These are phyloP conservation scores for Fomitopsis pinicola DNA, from an alignment of 1,284 basidiomycete genomes.

Conservation along the genomic window DNA sequence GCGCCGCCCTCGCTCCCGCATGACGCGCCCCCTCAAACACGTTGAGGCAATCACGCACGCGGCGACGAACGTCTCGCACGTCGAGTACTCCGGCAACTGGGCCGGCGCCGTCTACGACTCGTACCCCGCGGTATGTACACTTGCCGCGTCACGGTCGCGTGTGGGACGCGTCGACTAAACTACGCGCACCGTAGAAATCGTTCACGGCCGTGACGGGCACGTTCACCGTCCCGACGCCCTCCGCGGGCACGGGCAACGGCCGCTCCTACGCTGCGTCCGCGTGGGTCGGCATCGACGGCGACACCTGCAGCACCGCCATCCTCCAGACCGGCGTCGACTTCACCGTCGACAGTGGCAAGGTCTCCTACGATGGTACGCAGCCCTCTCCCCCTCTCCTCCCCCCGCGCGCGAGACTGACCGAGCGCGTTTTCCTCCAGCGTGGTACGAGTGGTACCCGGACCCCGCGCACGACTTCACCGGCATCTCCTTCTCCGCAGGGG, in stretches of 20 bases:
- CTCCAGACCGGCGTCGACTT: constrained; percentile 24
- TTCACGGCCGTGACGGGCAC: constrained; percentile 28
- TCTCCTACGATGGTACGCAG: constrained; percentile 22
- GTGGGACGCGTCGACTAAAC: not conserved
- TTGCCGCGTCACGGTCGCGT: not conserved
- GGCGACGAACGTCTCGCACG: not conserved
- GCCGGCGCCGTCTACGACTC: constrained; percentile 1
- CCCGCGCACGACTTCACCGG: constrained; percentile 30
- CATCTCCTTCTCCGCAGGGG: constrained; percentile 26
- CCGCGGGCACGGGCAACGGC: constrained; percentile 17
- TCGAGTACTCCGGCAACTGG: not conserved
- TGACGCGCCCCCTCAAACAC: not conserved
- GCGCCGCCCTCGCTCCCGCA: not conserved
- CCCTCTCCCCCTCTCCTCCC: not conserved
- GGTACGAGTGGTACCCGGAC: constrained; percentile 37
- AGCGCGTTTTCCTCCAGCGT: constrained; percentile 18
- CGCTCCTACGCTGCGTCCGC: constrained; percentile 25
- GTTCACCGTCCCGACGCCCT: constrained; percentile 26
- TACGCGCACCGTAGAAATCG: constrained; percentile 13
- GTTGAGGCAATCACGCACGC: too few species aligned
- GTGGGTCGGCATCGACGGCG: constrained; percentile 1
- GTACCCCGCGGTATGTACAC: not conserved
- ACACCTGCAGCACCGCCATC: not conserved
- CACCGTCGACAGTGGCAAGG: constrained; percentile 16
- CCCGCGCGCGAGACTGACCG: not conserved